Evolutionary conservation across 805 yeast genomes (phyloP), one percentile per base, ranked within the genome.

Genomic region (Candida schatavii): DNA sequence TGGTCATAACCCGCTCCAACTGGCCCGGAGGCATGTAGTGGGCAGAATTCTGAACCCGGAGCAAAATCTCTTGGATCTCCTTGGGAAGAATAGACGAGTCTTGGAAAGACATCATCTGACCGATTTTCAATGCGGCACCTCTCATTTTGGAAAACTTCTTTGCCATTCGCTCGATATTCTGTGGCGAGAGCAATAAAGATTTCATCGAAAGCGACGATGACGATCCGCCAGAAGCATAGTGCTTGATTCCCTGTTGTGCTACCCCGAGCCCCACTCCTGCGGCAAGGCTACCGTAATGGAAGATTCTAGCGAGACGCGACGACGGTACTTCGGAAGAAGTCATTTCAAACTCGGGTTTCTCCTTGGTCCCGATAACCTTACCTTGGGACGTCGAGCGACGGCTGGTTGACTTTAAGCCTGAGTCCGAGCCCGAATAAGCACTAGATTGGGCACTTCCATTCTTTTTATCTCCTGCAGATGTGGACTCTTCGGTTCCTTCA

Each of bases 71-170:
- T 54, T 88, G 95, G 44, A 93, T 77, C 54, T 90, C 97, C 32
- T 75, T 73, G 1, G 99, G 98, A 32, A 91, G 66, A 26, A 91
- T 80, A 23, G 86, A 75, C 46, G 84, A 81, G 60, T 91, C 98
- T 64, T 93, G 99, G 62, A 93, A 91, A 2, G 97, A 88, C 62
- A 93, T 68, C 85, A 93, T 80, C 65, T 93, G 99, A n/a, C 99
- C 99, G 42, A 93, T 77, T 57, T 93, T 93, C 57, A 93, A 72
- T 2, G 99, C 99, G 2, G 98, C 99, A n/a, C 99, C 99, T 57
- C 99, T 77, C 99, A 93, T 93, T 56, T 87, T 81, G 39, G 93
- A 80, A 52, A 93, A 80, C 60, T 88, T 89, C 52, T 80, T 81
- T 10, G 96, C 95, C 70, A 93, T 79, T 40, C 95, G 64, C 54